These are phyloP conservation scores for Albifimbria verrucaria DNA, from an alignment of 2,329 filamentous ascomycete genomes.

Conservation along the genomic window DNA sequence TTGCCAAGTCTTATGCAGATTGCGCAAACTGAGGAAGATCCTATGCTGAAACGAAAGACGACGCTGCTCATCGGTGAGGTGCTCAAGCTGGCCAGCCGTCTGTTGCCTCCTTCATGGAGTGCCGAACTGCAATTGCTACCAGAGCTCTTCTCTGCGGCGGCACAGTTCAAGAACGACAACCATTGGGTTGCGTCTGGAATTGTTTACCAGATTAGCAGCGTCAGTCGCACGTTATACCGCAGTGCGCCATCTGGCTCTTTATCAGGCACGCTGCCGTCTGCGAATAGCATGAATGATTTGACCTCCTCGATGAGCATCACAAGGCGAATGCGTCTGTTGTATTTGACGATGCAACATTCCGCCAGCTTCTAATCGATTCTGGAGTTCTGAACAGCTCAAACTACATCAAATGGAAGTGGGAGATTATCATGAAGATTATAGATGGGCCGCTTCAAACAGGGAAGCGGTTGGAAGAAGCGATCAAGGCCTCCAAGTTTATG, in stretches of 20 bases:
- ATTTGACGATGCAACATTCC: constrained; percentile 61
- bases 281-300: constrained; percentile 45
- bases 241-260: constrained; percentile 54
- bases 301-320: constrained; percentile 52
- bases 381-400: constrained; percentile 87
- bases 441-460: constrained; percentile 89
- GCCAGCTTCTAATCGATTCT: constrained; percentile 69
- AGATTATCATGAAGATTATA: constrained; percentile 83
- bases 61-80: constrained; percentile 89
- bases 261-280: constrained; percentile 36
- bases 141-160: constrained; percentile 74
- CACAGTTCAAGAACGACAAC: constrained; percentile 66
- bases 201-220: constrained; percentile 96
- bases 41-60: constrained; percentile 77
- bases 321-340: constrained; percentile 44
- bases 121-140: constrained; percentile 83
- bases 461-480: constrained; percentile 88
- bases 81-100: constrained; percentile 80
- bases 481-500: constrained; percentile 93
- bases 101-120: constrained; percentile 80
- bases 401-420: constrained; percentile 97
- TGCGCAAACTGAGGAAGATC: constrained; percentile 65
- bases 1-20: constrained; percentile 60
- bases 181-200: constrained; percentile 83
- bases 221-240: constrained; percentile 86